Percentiles rank a stretch among this genome's conserved stretches.
phyloP scores from a whole-genome alignment of 768 basidiomycete genomes.

The Termitomyces heimii region DNA sequence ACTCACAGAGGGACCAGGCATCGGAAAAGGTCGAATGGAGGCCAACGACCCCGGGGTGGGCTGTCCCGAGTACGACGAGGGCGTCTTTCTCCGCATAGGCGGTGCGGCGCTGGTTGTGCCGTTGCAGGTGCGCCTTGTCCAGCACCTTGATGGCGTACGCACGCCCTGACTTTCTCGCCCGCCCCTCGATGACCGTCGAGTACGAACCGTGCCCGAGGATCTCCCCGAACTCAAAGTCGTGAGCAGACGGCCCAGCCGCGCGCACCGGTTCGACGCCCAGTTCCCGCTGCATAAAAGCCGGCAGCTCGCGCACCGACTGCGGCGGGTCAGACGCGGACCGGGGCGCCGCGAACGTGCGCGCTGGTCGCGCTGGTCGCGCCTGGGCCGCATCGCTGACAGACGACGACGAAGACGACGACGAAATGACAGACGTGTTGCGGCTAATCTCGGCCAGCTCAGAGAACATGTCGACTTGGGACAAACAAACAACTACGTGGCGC shows the following conservation, averaged over 20 bases:
- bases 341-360: conserved; percentile 63
- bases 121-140: conserved; percentile 78
- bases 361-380: conserved; percentile 37
- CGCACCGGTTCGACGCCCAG: conserved; percentile 28
- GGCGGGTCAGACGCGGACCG: conserved; percentile 35
- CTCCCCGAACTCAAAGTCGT: conserved; percentile 70
- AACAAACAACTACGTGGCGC: conserved; percentile 1
- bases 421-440: conserved; percentile 74
- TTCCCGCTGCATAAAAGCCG: conserved; percentile 55
- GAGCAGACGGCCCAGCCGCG: conserved; percentile 27
- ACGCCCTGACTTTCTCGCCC: conserved; percentile 51
- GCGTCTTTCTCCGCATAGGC: conserved; percentile 76
- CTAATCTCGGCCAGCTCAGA: conserved; percentile 53
- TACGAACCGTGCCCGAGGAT: conserved; percentile 81
- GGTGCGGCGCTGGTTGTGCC: conserved; percentile 71
- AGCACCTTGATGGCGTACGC: conserved; percentile 71
- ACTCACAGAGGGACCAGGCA: conserved; percentile 73
- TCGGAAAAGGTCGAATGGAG: conserved; percentile 86
- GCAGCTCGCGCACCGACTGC: conserved; percentile 14
- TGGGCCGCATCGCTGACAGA: conserved; percentile 32
- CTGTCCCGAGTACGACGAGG: conserved; percentile 62
- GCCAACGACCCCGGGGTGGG: conserved; percentile 78
- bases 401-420: conserved; percentile 49
- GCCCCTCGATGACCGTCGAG: conserved; percentile 60
- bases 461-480: conserved; percentile 1